These are phyloP conservation scores for Pisolithus marmoratus DNA, from an alignment of 768 basidiomycete species.

Conservation along the genomic window DNA sequence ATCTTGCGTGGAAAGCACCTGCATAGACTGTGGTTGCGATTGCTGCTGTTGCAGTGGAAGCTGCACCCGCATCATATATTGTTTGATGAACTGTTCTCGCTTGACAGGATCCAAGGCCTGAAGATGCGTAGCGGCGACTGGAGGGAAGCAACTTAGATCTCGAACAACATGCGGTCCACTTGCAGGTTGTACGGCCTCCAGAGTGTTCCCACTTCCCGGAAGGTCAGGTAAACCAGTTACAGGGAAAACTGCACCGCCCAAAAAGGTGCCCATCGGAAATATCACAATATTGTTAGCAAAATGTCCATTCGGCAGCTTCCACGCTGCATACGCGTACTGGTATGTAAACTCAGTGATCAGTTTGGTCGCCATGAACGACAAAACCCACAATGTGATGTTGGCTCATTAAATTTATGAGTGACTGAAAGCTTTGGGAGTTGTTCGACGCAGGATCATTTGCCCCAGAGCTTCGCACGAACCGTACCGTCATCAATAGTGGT, in stretches of 20 bases:
- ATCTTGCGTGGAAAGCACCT: conserved; percentile 2
- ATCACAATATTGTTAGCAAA: conserved; percentile 44
- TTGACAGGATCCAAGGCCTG: conserved; percentile 18
- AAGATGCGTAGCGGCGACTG: conserved; percentile 12
- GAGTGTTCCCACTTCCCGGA: conserved; percentile 18
- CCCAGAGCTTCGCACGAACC: conserved; percentile 31
- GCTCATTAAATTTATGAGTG: conserved; percentile 37
- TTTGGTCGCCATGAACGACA: neutral
- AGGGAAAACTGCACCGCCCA: conserved; percentile 49
- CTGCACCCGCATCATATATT: conserved; percentile 12
- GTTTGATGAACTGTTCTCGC: conserved; percentile 17
- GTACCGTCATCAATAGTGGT: conserved; percentile 31
- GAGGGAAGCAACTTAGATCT: conserved; percentile 1
- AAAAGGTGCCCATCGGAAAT: conserved; percentile 31
- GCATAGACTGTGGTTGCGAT: conserved; percentile 11
- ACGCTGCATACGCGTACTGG: conserved; percentile 49
- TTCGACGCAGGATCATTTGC: conserved; percentile 35
- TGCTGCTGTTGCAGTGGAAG: conserved; percentile 23
- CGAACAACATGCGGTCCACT: conserved; percentile 7
- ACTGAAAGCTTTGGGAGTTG: conserved; percentile 33
- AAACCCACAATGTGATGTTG: conserved; percentile 42
- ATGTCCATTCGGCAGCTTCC: conserved; percentile 39
- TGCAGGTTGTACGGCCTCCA: conserved; percentile 4
- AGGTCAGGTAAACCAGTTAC: conserved; percentile 43
- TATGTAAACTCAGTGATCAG: conserved; percentile 1